Evolutionary conservation across 805 yeast species (phyloP).

Genomic region (Lachancea sp.): DNA sequence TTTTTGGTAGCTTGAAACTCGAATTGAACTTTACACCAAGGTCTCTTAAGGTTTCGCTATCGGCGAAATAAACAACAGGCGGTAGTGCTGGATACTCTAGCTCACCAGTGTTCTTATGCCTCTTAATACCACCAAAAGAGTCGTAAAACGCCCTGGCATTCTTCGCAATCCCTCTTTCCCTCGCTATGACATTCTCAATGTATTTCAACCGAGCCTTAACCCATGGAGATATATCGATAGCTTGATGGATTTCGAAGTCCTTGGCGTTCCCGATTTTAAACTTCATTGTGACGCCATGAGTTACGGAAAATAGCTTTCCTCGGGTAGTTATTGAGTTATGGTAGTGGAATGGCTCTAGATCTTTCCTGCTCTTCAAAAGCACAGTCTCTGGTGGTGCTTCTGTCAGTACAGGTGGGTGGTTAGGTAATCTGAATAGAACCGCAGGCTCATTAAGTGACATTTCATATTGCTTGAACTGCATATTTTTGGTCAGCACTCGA

Average conservation of each 20-base stretch:
- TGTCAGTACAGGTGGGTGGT: slow-evolving; percentile 12
- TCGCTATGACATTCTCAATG: slow-evolving; percentile 46
- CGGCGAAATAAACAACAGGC: slow-evolving; percentile 26
- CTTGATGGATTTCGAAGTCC: slow-evolving; percentile 44
- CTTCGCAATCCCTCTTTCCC: slow-evolving; percentile 45
- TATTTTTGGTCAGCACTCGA: slow-evolving; percentile 25
- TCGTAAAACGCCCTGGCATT: slow-evolving; percentile 31
- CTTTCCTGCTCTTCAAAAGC: slow-evolving; percentile 28
- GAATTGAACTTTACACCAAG: slow-evolving; percentile 18
- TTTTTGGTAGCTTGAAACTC: slow-evolving; percentile 6
- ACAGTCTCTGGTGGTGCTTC: slow-evolving; percentile 15
- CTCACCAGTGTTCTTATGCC: slow-evolving; percentile 26
- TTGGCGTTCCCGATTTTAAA: slow-evolving; percentile 44
- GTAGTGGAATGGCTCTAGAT: slow-evolving; percentile 32
- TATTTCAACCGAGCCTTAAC: slow-evolving; percentile 43
- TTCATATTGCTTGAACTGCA: slow-evolving; percentile 28
- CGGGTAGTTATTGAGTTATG: slow-evolving; percentile 46
- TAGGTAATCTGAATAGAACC: slow-evolving; percentile 18
- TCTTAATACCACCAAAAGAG: slow-evolving; percentile 33
- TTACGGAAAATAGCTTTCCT: slow-evolving; percentile 45
- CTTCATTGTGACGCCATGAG: slow-evolving; percentile 46
- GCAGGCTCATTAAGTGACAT: slow-evolving; percentile 30
- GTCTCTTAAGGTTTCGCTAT: slow-evolving; percentile 18
- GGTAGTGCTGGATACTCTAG: slow-evolving; percentile 36
- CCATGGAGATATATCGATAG: slow-evolving; percentile 50